Evolutionary conservation across 768 basidiomycete genomes (phyloP).

Genomic region (Exidia glandulosa): DNA sequence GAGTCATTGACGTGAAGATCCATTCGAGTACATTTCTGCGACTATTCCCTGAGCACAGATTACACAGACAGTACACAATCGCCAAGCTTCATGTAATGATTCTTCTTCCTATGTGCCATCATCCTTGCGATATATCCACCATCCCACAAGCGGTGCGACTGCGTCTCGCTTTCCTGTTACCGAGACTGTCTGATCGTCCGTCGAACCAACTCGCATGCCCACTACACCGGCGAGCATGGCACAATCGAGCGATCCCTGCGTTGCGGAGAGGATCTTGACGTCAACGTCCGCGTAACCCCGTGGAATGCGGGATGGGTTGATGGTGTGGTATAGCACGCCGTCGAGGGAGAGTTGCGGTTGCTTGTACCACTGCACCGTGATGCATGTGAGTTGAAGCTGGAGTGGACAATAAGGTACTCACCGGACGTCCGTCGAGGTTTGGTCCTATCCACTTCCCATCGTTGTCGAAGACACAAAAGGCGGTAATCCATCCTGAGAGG

Average conservation of each 20-base stretch:
- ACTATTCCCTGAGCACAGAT: too few species aligned
- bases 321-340: not conserved
- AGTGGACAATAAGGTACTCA: too few species aligned
- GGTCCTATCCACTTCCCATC: too few species aligned
- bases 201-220: not conserved
- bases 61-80: too few species aligned
- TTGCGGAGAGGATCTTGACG: not conserved
- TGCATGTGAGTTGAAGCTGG: too few species aligned
- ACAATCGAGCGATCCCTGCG: not conserved
- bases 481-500: not conserved
- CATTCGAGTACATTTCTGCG: too few species aligned
- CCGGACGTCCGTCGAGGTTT: too few species aligned
- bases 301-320: not conserved
- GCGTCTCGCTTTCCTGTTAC: not conserved
- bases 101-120: too few species aligned
- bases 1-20: too few species aligned
- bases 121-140: not conserved
- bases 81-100: too few species aligned
- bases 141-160: not conserved
- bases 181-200: not conserved
- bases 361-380: too few species aligned
- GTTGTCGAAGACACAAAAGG: not conserved
- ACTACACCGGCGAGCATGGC: not conserved
- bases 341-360: not conserved
- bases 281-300: not conserved